These are phyloP conservation scores for Candida lessepsii DNA, from an alignment of 805 yeast genomes.

Conservation along the genomic window DNA sequence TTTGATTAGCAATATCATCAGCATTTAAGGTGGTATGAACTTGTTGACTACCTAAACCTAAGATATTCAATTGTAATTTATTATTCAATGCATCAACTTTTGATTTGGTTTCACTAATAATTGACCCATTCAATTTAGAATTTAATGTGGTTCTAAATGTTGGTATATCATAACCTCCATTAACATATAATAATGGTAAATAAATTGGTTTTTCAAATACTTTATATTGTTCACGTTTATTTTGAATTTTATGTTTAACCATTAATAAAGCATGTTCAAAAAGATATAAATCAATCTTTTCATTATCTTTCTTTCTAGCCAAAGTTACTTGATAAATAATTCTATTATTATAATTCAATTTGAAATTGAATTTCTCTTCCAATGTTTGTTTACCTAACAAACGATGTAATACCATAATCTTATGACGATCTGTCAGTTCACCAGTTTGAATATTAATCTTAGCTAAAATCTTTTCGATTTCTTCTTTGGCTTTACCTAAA, in stretches of 20 bases:
- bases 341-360: constrained; percentile 77
- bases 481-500: constrained; percentile 69
- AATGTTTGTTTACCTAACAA: constrained; percentile 67
- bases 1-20: constrained; percentile 60
- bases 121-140: constrained; percentile 33
- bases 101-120: constrained; percentile 34
- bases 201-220: constrained; percentile 90
- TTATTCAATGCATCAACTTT: constrained; percentile 20
- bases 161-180: constrained; percentile 79
- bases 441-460: constrained; percentile 88
- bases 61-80: constrained; percentile 50
- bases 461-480: constrained; percentile 70
- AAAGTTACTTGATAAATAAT: constrained; percentile 77
- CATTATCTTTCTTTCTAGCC: constrained; percentile 67
- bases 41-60: constrained; percentile 53
- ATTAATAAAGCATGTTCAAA: constrained; percentile 86
- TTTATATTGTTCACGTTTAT: constrained; percentile 86
- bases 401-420: constrained; percentile 68
- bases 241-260: constrained; percentile 80
- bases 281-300: constrained; percentile 79
- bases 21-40: constrained; percentile 55
- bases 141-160: constrained; percentile 47
- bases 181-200: constrained; percentile 67
- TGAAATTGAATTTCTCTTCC: constrained; percentile 82
- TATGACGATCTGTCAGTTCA: constrained; percentile 88